Base-by-base conservation (phyloP, 2,329 filamentous ascomycete species). In the Metarhizium humberi region DNA sequence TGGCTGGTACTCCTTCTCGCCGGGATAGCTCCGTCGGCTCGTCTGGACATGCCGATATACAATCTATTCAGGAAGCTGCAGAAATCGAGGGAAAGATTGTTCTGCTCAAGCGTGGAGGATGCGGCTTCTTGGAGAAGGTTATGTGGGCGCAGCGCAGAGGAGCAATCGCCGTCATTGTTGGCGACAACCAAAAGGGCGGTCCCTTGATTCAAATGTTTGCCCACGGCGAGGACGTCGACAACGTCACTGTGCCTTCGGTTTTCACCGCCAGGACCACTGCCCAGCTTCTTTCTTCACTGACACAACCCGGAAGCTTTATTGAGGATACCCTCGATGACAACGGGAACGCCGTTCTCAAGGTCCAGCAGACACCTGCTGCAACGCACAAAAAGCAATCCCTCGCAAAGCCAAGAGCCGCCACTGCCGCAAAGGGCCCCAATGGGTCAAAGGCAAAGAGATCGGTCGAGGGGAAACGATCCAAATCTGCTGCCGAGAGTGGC, bases 201-300 rank as follows among this genome's bases (percentile, higher is more conserved):
- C 88, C 88, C 40, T 75, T 99, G 58, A 89, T 97, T 52, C 94
- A 95, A 63, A 99, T 99, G 94, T 97, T 96, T 69, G 94, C 94
- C n/a, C 85, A 89, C 64, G 94, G 92, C 42, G 92, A 97, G 67
- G 70, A 71, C 38, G 96, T 92, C 3, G 95, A 92, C 38, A 96
- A 96, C 65, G 82, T 97, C 61, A 90, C 90, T 0, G 96, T 99
- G 54, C 92, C 94, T 1, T 90, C 94, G 0, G 79, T 97, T 10
- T 99, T 99, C 71, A 97, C 94, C 0, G 95, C 92, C 0, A 85
- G 94, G 63, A 97, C 91, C 0, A 97, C 92, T 0, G 94, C 94
- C 1, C 92, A 96, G 68, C 78, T 99, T 14, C 78, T 99, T 16
- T 95, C 92, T 1, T 91, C 92, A 7, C 78, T 97, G 58, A 86